Evolutionary conservation across 2,329 filamentous ascomycete genomes (phyloP), one percentile per base, ranked within the genome.

Genomic region (Dissoconium aciculare): DNA sequence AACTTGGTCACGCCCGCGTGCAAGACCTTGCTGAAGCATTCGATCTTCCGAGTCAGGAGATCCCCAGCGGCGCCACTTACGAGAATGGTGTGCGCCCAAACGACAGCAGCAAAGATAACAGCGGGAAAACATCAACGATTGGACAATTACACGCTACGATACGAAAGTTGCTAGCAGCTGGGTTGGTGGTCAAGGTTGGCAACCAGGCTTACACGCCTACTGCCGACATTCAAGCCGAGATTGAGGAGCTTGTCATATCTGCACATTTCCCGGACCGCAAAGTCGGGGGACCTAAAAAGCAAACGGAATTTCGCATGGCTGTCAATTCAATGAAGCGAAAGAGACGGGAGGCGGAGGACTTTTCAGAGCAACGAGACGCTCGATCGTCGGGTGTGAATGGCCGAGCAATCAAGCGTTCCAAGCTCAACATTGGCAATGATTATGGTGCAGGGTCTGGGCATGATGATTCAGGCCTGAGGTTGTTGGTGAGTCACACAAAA

Each of bases 1-100:
- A 76, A 33, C 65, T 85, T 11, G 87, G 87, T 2, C 79, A 89
- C 57, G 77, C 78, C 16, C 74, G 71, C 49, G 64, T 85, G 17
- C 67, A 65, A 25, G 76, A 84, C 43, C 62, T 87, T 26, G 64
- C 66, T n/a, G 69, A 74, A 21, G 71, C 74, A 11, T 79, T 76
- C 41, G 58, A 58, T 30, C 51, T 58, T n/a, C 48, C 40, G 27
- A 34, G 35, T 15, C 34, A 38, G 15, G 23, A 13, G 14, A 30
- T 27, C 16, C 34, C 37, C 32, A 23, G n/a, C n/a, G 19, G 19
- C 8, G 8, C 8, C 19, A 23, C 8, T n/a, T 23, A 8, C 8
- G 19, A 23, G 8, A n/a, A 8, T n/a, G 19, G 19, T n/a, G 19
- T 8, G 8, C 19, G n/a, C 19, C n/a, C n/a, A n/a, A n/a, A 8